Base-by-base conservation (phyloP, 2,329 filamentous ascomycete species). In the Neofusicoccum sp. region DNA sequence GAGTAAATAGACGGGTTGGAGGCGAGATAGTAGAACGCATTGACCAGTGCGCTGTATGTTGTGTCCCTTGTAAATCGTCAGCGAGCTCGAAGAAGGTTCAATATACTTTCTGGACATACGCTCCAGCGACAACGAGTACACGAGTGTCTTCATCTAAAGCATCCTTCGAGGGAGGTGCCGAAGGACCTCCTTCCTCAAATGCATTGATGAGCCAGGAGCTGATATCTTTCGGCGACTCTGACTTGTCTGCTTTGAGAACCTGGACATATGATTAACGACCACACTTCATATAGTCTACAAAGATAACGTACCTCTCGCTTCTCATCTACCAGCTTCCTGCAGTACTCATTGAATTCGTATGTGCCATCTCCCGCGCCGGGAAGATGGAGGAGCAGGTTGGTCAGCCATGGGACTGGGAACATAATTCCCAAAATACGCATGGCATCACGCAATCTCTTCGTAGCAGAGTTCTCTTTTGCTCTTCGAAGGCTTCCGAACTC, bases 21-120 rank as follows among this genome's bases (percentile, higher is more conserved):
- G 9, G 77, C 70, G 34, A 82, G 74, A 68, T 81, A 81, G 72
- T 79, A 80, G 64, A 81, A 73, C 1, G 73, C 75, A 7, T 74
- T 75, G 29, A 75, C 70, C 66, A 79, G 71, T 16, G 77, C 73
- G 5, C 77, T 80, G 1, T 78, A 79, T 1, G 78, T 80, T 2
- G 79, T 81, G 62, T 81, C 79, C 1, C 74, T 77, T 22, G 1
- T 12, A 2, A 31, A 6, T 6, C 2, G 3, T 12, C 12, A 37
- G 11, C 3, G 16, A 9, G 8, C 2, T 33, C 16, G n/a, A 2
- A 16, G 5, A 3, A 16, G 36, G 36, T 2, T 34, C 29, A 5
- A 29, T 22, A 22, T 22, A 22, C 22, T 22, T 22, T 22, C 22
- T 22, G 22, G 2, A 50, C 58, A 11, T 31, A 61, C 58, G 61